Conservation (phyloP, 805 yeast genomes). For the Saturnispora saitoi region DNA sequence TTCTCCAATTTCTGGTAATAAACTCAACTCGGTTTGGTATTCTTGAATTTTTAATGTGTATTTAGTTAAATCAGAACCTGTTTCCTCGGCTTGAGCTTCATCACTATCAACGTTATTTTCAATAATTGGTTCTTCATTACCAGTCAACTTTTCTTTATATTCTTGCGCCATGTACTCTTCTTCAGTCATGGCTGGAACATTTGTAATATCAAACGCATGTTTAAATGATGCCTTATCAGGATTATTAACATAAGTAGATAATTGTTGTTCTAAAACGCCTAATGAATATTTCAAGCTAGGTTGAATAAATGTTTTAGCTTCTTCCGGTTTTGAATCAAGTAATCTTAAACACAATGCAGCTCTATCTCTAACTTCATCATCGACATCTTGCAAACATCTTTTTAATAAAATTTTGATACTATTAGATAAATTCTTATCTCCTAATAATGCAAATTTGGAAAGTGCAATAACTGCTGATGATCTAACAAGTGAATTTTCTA, state of each 20-base stretch:
- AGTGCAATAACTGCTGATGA: slow-evolving; percentile 92
- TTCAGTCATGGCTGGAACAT: slow-evolving; percentile 56
- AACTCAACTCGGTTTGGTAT: slow-evolving; percentile 60
- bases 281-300: slow-evolving; percentile 67
- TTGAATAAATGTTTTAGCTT: slow-evolving; percentile 46
- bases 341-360: slow-evolving; percentile 80
- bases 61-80: slow-evolving; percentile 21
- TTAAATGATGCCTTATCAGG: slow-evolving; percentile 37
- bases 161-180: slow-evolving; percentile 64
- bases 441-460: slow-evolving; percentile 78
- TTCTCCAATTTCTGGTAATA: slow-evolving; percentile 61
- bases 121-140: slow-evolving; percentile 18
- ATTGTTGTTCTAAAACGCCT: slow-evolving; percentile 66
- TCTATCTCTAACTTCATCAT: slow-evolving; percentile 97
- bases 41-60: slow-evolving; percentile 44
- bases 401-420: slow-evolving; percentile 68
- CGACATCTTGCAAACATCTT: slow-evolving; percentile 80
- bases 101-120: slow-evolving; percentile 23
- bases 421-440: slow-evolving; percentile 55
- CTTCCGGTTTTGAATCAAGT: slow-evolving; percentile 35
- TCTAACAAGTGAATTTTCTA: slow-evolving; percentile 91
- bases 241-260: slow-evolving; percentile 58
- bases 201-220: slow-evolving; percentile 60
- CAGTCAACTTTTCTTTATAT: slow-evolving; percentile 42
- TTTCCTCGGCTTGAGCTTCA: slow-evolving; percentile 1